These are phyloP conservation scores for Sergeia podlipaevii DNA, from an alignment of 208 protist species.

Conservation along the genomic window DNA sequence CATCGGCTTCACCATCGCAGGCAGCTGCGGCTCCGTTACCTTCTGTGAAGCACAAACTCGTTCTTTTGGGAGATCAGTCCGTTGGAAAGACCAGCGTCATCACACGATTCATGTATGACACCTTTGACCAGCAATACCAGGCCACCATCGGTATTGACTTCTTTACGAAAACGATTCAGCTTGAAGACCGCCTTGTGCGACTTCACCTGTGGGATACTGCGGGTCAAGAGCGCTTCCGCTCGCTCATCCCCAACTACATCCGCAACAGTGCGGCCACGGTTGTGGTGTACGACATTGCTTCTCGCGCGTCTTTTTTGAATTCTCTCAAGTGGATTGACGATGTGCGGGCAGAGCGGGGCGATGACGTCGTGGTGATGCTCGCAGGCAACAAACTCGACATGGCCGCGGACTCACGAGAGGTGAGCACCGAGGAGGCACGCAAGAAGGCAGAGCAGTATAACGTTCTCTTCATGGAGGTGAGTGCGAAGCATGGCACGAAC, in stretches of 20 bases:
- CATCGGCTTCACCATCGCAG: background rate
- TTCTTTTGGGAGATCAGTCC: slow-evolving; percentile 96
- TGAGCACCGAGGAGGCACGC: slow-evolving; percentile 68
- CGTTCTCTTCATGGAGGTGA: slow-evolving; percentile 95
- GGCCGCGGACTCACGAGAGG: slow-evolving; percentile 44
- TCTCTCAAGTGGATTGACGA: slow-evolving; percentile 97
- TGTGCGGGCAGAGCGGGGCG: slow-evolving; percentile 93
- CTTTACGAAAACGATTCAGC: slow-evolving; percentile 96
- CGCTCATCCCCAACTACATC: slow-evolving; percentile 94
- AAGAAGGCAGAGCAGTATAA: slow-evolving; percentile 85
- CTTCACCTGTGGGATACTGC: slow-evolving; percentile 94
- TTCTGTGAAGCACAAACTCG: slow-evolving; percentile 96
- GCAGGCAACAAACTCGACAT: slow-evolving; percentile 98
- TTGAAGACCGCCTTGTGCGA: slow-evolving; percentile 92
- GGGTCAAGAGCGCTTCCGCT: slow-evolving; percentile 93
- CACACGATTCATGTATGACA: slow-evolving; percentile 98
- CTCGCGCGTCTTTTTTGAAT: slow-evolving; percentile 91
- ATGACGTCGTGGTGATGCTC: slow-evolving; percentile 95
- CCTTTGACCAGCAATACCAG: slow-evolving; percentile 94
- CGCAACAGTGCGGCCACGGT: slow-evolving; percentile 96
- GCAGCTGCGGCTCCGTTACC: slow-evolving; percentile 3
- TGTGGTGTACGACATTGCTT: slow-evolving; percentile 98
- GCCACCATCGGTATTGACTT: slow-evolving; percentile 99
- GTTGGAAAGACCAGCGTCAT: slow-evolving; percentile 98
- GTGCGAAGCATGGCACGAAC: slow-evolving; percentile 85